Base-by-base conservation (phyloP, 192 early-diverging fungal species). In the Thoreauomyces humboldtii region DNA sequence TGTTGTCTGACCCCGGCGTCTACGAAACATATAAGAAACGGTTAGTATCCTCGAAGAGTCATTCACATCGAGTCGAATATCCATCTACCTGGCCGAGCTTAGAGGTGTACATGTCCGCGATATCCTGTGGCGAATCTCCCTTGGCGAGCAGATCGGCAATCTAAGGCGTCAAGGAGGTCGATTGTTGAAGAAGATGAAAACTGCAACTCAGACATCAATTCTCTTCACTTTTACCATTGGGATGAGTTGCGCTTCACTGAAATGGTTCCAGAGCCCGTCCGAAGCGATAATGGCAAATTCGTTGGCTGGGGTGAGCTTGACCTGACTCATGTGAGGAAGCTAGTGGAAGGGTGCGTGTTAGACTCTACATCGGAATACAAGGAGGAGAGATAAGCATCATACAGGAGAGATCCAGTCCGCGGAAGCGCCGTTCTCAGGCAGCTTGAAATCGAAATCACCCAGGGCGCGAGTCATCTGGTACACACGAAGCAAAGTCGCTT, bases 391-490 rank as follows among this genome's bases (percentile, higher is more conserved):
- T 41, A 41, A 41, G 38, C 38, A 9, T 51, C 41, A 51, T 25
- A 69, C 67, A 11, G 67, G 67, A 17, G 67, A 69, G 28, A 69
- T 69, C 67, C 67, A 69, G 38, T 69, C 67, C 3, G 27, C 59
- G 4, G 3, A 27, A 12, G 58, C 67, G 14, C 58, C 67, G 35
- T 69, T 69, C 31, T 36, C 34, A 12, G 59, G 59, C 36, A 52
- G 25, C 51, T 69, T 69, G 33, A 69, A 69, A 32, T 69, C 67
- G 33, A 69, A 69, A 32, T 69, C 67, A 21, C 67, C 67, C 50
- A 69, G 7, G 6, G 67, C 67, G 4, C 64, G 52, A 15, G 64
- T 66, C 64, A 66, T 66, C n/a, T n/a, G n/a, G n/a, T n/a, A n/a
- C n/a, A n/a, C n/a, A n/a, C n/a, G n/a, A n/a, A n/a, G n/a, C n/a